Evolutionary conservation across 306 rosid species (phyloP).

Genomic region (Elaeagnus macrophylla): DNA sequence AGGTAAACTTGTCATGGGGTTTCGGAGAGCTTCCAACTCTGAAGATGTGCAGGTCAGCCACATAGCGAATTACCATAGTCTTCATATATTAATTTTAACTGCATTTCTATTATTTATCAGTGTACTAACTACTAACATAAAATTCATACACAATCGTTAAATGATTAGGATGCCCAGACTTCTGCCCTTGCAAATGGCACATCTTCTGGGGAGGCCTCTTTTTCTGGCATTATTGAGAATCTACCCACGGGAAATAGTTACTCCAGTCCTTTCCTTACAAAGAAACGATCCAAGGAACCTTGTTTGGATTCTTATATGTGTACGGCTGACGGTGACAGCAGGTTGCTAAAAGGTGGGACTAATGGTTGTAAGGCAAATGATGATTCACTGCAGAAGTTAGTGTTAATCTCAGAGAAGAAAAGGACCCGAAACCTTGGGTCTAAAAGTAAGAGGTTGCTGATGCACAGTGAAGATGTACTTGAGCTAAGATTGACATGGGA

Average conservation of each 20-base stretch:
- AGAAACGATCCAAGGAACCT: constrained; percentile 44
- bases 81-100: constrained; percentile 8
- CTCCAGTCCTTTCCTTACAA: constrained; percentile 33
- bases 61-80: constrained; percentile 12
- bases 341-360: constrained; percentile 41
- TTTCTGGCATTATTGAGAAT: constrained; percentile 50
- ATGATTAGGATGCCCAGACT: constrained; percentile 52
- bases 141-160: constrained; percentile 13
- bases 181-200: constrained; percentile 45
- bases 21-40: constrained; percentile 65
- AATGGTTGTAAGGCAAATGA: constrained; percentile 13
- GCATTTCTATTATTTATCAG: constrained; percentile 4
- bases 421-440: constrained; percentile 81
- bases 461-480: constrained; percentile 71
- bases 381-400: constrained; percentile 36
- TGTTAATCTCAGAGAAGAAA: constrained; percentile 54
- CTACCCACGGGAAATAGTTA: constrained; percentile 43
- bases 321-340: constrained; percentile 35
- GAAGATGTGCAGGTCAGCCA: constrained; percentile 53
- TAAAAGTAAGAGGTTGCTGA: constrained; percentile 75
- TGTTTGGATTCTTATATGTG: constrained; percentile 25
- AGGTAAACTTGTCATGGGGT: constrained; percentile 83
- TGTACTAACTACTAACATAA: constrained; percentile 13
- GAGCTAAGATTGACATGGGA: constrained; percentile 96
- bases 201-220: constrained; percentile 36